Conservation (phyloP, 23 red algal species). For the Cyanidiococcus yangmingshanensis region DNA sequence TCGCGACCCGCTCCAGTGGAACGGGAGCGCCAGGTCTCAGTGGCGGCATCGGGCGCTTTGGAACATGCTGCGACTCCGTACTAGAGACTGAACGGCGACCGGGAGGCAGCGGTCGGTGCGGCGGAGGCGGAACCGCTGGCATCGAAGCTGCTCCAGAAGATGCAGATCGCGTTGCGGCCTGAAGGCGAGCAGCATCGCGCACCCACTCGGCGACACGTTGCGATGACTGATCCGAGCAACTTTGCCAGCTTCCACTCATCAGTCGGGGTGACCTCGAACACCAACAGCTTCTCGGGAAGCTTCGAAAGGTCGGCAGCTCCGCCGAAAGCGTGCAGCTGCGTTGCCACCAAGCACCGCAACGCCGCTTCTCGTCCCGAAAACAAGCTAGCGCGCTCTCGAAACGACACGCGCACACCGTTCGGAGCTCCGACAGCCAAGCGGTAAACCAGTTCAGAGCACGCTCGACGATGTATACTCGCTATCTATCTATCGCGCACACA, state of each 20-base stretch:
- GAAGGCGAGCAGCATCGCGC: not conserved
- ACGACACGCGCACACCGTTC: no score
- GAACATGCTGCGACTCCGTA: not conserved
- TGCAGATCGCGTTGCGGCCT: not conserved
- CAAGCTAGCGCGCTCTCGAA: no score
- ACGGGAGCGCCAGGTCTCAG: not conserved
- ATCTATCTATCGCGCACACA: no score
- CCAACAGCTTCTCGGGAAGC: no score
- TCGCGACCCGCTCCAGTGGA: constrained; percentile 18
- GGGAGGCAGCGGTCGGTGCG: not conserved
- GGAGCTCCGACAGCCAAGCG: no score
- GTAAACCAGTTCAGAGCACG: no score
- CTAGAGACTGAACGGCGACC: not conserved
- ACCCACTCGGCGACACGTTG: constrained; percentile 15
- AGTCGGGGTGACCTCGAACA: no score
- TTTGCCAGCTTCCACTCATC: not conserved
- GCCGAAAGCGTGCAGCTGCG: no score
- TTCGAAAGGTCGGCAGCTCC: no score
- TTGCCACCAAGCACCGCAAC: no score
- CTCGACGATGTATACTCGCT: no score
- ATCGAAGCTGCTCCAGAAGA: not conserved
- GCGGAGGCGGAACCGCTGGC: not conserved
- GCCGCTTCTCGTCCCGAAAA: no score
- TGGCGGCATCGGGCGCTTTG: not conserved
- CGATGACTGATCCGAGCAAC: constrained; percentile 7